These are phyloP conservation scores for Beauveria rudraprayagi DNA, from an alignment of 2,329 filamentous ascomycete species.

Conservation along the genomic window DNA sequence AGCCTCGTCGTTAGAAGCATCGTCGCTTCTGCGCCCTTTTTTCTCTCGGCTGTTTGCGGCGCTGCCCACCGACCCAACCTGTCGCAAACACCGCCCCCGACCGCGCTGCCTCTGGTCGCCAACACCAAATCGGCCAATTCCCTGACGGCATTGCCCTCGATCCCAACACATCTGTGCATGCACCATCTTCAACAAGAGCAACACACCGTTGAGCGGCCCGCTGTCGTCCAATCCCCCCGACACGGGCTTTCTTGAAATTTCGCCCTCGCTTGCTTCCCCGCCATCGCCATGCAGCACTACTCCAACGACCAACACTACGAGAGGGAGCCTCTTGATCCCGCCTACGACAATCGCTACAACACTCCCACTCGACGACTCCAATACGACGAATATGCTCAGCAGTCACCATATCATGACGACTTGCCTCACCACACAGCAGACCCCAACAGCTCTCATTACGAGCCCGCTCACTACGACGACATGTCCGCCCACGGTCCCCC, in stretches of 20 bases:
- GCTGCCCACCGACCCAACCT: not conserved
- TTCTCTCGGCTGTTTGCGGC: not conserved
- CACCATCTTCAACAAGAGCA: not conserved
- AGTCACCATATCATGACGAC: constrained; percentile 21
- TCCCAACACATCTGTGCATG: not conserved
- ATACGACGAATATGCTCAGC: constrained; percentile 4
- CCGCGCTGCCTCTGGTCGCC: not conserved
- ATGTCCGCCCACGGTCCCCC: not conserved
- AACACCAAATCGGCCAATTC: not conserved
- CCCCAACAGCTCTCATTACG: not conserved
- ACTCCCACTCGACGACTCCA: not conserved
- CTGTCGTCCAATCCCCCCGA: not conserved
- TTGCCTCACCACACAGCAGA: constrained; percentile 11
- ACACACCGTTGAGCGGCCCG: not conserved
- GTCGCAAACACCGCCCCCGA: not conserved
- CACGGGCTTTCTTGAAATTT: not conserved
- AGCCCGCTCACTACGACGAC: constrained; percentile 7
- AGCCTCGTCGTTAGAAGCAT: not conserved
- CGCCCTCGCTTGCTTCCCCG: not conserved
- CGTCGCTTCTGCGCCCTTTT: too few species aligned
- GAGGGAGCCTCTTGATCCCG: constrained; percentile 27
- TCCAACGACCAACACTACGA: constrained; percentile 24
- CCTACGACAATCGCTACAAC: constrained; percentile 11
- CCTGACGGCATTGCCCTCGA: not conserved
- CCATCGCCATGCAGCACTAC: constrained; percentile 25